Evolutionary conservation across 805 yeast genomes (phyloP).

Genomic region (Danielia reshetovae): DNA sequence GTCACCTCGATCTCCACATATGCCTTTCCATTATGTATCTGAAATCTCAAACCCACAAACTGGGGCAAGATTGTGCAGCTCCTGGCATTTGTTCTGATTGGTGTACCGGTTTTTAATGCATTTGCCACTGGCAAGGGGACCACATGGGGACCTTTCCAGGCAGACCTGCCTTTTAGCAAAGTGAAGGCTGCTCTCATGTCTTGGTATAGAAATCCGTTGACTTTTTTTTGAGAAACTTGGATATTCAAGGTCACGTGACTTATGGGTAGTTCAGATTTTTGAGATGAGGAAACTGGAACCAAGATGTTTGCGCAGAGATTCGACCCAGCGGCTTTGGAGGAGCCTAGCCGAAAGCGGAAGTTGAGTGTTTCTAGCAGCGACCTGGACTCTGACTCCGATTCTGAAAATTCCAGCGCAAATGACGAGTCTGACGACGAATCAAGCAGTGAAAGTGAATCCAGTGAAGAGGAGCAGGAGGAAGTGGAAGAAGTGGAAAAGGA

Average conservation of each 20-base stretch:
- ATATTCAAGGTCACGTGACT: too few relatives aligned
- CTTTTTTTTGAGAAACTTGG: too few relatives aligned
- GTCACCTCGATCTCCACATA: conserved; percentile 82
- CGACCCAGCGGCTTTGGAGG: conserved; percentile 42
- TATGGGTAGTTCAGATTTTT: too few relatives aligned
- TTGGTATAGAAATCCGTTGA: too few relatives aligned
- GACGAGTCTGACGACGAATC: neutral
- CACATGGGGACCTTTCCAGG: conserved; percentile 76
- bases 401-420: too few relatives aligned
- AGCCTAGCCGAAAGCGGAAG: conserved; percentile 16
- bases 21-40: conserved; percentile 94
- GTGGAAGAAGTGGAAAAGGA: conserved; percentile 13
- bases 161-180: conserved; percentile 32
- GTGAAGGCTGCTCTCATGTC: conserved; percentile 33
- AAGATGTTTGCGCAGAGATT: conserved; percentile 64
- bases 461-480: conserved; percentile 11
- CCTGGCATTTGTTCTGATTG: conserved; percentile 94
- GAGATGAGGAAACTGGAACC: too few relatives aligned
- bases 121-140: conserved; percentile 92
- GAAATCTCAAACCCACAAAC: conserved; percentile 91
- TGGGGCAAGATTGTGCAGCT: conserved; percentile 93
- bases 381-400: neutral
- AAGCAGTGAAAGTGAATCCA: conserved; percentile 10
- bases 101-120: conserved; percentile 74
- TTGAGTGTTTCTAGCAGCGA: conserved; percentile 9